Conservation (phyloP, 106 monocot species). For the Cymbidium sinense region DNA sequence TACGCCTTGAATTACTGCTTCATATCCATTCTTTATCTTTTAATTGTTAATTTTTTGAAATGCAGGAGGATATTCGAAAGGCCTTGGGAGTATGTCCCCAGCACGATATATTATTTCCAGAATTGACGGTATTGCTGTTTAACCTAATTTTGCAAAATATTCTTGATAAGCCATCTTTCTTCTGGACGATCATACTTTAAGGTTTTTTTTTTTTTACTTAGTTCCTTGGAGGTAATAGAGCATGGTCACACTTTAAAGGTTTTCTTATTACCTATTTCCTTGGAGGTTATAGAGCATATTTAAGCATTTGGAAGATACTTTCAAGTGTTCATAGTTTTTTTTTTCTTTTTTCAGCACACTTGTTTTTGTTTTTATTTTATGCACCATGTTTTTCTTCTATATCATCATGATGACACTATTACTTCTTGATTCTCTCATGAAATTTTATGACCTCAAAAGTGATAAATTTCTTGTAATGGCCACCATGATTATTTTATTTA, state of each 20-base stretch:
- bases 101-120: conserved; percentile 78
- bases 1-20: neutral
- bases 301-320: too few relatives aligned
- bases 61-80: conserved; percentile 80
- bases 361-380: neutral
- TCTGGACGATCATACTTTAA: neutral
- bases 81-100: conserved; percentile 85
- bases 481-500: neutral
- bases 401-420: neutral
- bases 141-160: neutral
- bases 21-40: neutral
- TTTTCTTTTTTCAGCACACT: too few relatives aligned
- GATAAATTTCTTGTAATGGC: neutral
- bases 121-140: conserved; percentile 58
- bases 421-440: neutral
- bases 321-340: neutral
- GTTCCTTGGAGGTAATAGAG: neutral
- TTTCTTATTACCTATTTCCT: neutral
- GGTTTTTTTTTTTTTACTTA: neutral
- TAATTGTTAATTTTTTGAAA: neutral
- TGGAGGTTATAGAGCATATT: neutral
- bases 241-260: neutral
- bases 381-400: neutral
- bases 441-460: neutral
- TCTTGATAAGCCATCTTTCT: neutral